Evolutionary conservation across 371 early-diverging fungal genomes (phyloP), one percentile per base, ranked within the genome.

Genomic region (Nematocida sp.): DNA sequence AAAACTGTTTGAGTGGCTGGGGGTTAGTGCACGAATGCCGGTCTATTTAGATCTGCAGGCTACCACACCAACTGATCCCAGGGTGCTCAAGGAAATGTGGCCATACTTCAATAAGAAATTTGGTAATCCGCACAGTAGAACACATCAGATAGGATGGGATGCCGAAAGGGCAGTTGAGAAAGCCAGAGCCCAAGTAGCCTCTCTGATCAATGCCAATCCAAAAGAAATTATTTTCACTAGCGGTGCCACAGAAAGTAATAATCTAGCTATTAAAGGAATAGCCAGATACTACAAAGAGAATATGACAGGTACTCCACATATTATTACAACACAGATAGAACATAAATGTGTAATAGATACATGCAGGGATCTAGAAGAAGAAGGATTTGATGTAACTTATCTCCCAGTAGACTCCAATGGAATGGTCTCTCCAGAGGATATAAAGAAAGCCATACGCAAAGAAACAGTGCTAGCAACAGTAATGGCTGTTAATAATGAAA

Each of bases 221-320:
- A 94, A 94, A 82, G 99, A 98, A 84, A 90, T 98, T 53, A 86
- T 98, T 48, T 96, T 96, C 77, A 96, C 99, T 23, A 90, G 90
- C 29, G 99, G 99, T 21, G 99, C 99, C 15, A 98, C 99, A n/a
- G 99, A 98, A 84, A 88, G 92, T 49, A 93, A 93, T 87, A 98
- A 98, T 81, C 82, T 92, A 29, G 89, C 90, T 75, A 85, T 96
- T 78, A 96, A 95, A 83, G 99, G 99, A 64, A 90, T 96, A 43
- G 91, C 93, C 4, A 85, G 90, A 41, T 98, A 66, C 32, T 41
- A 74, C 27, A 90, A 89, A 80, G 23, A 63, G 9, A 86, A 85
- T 75, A 91, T 88, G 67, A 92, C 93, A 86, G 90, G 88, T 74
- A 79, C 57, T 38, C 77, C 78, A 13, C 99, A 98, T 83, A 90